Conservation (phyloP, 805 yeast genomes). For the Starmera pachycereana region DNA sequence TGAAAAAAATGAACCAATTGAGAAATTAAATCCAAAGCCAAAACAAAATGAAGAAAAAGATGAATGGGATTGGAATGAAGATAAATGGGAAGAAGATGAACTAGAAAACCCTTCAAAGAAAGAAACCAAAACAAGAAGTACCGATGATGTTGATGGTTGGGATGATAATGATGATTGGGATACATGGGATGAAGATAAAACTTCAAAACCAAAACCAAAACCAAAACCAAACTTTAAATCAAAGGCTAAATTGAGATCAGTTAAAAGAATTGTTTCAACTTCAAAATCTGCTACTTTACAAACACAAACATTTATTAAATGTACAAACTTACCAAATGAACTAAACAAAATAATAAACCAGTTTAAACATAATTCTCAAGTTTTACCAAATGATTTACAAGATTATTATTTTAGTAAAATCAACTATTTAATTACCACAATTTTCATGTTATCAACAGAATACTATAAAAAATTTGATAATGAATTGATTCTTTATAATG, state of each 20-base stretch:
- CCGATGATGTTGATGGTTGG: constrained; percentile 11
- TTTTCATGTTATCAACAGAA: constrained; percentile 11
- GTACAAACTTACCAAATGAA: constrained; percentile 7
- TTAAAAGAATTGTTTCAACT: constrained; percentile 9
- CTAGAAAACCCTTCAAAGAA: neutral
- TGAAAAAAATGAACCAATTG: neutral
- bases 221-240: neutral
- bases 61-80: constrained; percentile 11
- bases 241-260: constrained; percentile 1
- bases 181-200: constrained; percentile 1
- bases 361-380: constrained; percentile 2
- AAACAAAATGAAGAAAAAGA: neutral
- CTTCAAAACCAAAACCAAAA: neutral
- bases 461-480: constrained; percentile 1
- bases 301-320: constrained; percentile 1
- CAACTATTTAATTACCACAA: constrained; percentile 8
- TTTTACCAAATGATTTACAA: constrained; percentile 5
- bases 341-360: constrained; percentile 7
- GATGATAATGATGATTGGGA: constrained; percentile 4
- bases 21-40: neutral
- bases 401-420: constrained; percentile 8
- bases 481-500: constrained; percentile 12
- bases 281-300: neutral
- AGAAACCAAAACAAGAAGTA: neutral
- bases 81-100: constrained; percentile 15